Evolutionary conservation across 2,329 filamentous ascomycete genomes (phyloP).

Genomic region (Venturia effusa): DNA sequence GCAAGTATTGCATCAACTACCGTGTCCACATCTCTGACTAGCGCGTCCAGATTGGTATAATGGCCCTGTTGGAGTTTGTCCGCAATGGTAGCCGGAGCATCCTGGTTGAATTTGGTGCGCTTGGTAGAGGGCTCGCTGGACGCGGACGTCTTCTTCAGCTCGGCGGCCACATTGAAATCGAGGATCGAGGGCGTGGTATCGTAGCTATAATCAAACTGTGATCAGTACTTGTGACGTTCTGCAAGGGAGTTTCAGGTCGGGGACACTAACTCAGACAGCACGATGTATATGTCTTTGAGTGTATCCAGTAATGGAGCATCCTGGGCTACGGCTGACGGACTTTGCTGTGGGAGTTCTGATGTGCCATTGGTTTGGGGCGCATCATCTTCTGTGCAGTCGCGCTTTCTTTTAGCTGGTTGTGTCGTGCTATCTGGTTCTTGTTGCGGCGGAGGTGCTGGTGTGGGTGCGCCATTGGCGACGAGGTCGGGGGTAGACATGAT

Average conservation of each 20-base stretch:
- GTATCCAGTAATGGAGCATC: background rate
- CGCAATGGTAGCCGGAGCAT: conserved; percentile 25
- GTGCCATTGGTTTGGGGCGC: conserved; percentile 5
- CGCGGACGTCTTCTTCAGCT: conserved; percentile 11
- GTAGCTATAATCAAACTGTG: background rate
- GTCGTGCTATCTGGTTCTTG: background rate
- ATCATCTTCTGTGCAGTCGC: background rate
- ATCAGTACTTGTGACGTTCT: background rate
- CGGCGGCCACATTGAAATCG: background rate
- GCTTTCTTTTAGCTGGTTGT: conserved; percentile 4
- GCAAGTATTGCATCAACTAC: conserved; percentile 1
- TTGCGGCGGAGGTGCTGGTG: background rate
- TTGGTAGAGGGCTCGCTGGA: conserved; percentile 33
- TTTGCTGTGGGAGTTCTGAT: background rate
- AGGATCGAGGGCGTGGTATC: conserved; percentile 6
- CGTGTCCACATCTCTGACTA: conserved; percentile 21
- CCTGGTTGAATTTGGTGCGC: conserved; percentile 31
- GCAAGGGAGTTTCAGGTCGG: background rate
- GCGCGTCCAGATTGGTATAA: conserved; percentile 31
- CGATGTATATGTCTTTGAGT: background rate
- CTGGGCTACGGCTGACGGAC: background rate
- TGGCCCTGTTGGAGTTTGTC: conserved; percentile 25
- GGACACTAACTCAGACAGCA: conserved; percentile 3
- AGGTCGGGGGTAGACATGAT: background rate
- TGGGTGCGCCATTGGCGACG: background rate